phyloP scores from a whole-genome alignment of 352 stramenopile species.

The Globisporangium emineosum region DNA sequence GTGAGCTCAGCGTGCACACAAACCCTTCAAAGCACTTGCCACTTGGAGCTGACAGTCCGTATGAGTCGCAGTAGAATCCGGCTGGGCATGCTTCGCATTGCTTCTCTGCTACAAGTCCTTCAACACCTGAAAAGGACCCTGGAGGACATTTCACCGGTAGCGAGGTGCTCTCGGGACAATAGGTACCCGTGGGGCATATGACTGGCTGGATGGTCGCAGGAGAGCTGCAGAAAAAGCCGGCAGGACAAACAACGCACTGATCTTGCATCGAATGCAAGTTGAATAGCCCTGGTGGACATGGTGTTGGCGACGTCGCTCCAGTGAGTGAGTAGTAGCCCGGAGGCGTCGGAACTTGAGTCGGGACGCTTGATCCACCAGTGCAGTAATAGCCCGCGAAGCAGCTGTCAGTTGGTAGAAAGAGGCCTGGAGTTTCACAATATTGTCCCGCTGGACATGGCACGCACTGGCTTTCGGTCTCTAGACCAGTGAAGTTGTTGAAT shows the following conservation, averaged over 20 bases:
- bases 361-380: conserved; percentile 40
- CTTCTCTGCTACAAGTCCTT: conserved; percentile 55
- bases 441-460: conserved; percentile 67
- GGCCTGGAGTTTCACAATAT: conserved; percentile 73
- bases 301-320: conserved; percentile 37
- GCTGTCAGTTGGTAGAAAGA: conserved; percentile 58
- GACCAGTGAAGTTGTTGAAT: conserved; percentile 68
- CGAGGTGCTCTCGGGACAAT: conserved; percentile 54
- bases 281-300: conserved; percentile 57
- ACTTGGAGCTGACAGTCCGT: conserved; percentile 48
- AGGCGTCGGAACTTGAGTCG: conserved; percentile 55
- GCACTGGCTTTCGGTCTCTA: conserved; percentile 74
- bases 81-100: conserved; percentile 82
- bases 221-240: conserved; percentile 67
- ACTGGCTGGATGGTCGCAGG: conserved; percentile 46
- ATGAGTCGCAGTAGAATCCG: conserved; percentile 89
- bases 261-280: conserved; percentile 54
- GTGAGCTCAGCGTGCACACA: conserved; percentile 51
- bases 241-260: conserved; percentile 60
- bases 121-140: conserved; percentile 50
- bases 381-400: conserved; percentile 86
- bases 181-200: conserved; percentile 59
- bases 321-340: conserved; percentile 51
- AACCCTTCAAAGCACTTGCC: conserved; percentile 63
- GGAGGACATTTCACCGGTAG: conserved; percentile 61